Evolutionary conservation across 345 rosid species (phyloP).

Genomic region (Syzygium oleosum): DNA sequence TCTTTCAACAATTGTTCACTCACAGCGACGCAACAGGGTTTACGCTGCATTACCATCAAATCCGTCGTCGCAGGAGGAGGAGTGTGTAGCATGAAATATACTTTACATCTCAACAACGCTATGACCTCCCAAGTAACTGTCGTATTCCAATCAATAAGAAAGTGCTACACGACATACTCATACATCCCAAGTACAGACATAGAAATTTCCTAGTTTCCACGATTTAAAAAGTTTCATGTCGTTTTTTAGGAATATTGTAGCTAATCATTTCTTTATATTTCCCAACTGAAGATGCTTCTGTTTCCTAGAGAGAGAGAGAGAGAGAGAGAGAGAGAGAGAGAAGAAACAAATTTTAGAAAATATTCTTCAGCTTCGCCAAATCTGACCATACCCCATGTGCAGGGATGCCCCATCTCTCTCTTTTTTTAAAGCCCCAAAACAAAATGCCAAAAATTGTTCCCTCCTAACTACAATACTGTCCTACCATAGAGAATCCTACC

Average conservation of each 20-base stretch:
- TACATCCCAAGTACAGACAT: background rate
- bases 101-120: background rate
- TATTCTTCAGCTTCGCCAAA: background rate
- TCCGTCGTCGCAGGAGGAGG: background rate
- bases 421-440: constrained; percentile 2
- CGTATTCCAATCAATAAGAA: background rate
- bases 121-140: background rate
- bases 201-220: background rate
- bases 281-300: constrained; percentile 20
- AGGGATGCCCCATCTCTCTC: constrained; percentile 28
- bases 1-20: background rate
- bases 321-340: no score
- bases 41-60: background rate
- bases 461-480: constrained; percentile 6
- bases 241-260: background rate
- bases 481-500: background rate
- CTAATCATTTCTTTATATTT: background rate
- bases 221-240: background rate
- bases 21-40: background rate
- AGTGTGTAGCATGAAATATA: background rate
- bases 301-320: background rate
- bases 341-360: background rate
- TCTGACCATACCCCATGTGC: constrained; percentile 42
- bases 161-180: background rate
- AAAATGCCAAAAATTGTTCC: constrained; percentile 16